Evolutionary conservation across 2,329 filamentous ascomycete species (phyloP).

Genomic region (Pseudogymnoascus verrucosus): DNA sequence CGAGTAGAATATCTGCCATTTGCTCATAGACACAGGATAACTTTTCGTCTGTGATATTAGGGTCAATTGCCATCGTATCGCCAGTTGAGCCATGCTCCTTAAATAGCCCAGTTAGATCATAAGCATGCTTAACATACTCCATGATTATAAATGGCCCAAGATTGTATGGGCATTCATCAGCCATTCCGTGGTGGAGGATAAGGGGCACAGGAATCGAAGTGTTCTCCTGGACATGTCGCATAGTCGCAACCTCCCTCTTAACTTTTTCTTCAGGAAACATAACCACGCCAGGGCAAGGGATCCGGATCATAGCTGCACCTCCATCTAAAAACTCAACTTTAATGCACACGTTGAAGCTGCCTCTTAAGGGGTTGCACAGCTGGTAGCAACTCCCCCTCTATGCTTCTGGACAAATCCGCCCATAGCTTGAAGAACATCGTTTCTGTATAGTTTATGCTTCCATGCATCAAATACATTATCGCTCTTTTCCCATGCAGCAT

Average conservation of each 20-base stretch:
- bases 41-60: conserved; percentile 11
- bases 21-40: conserved; percentile 14
- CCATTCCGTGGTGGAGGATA: conserved; percentile 18
- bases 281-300: conserved; percentile 10
- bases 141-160: conserved; percentile 32
- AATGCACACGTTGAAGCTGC: background rate
- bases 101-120: conserved; percentile 20
- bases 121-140: conserved; percentile 25
- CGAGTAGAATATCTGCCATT: conserved; percentile 14
- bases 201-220: conserved; percentile 22
- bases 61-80: conserved; percentile 18
- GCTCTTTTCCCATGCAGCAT: background rate
- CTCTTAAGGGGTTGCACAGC: background rate
- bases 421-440: background rate
- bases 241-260: conserved; percentile 23
- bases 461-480: background rate
- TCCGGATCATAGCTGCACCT: conserved; percentile 11
- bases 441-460: background rate
- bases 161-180: conserved; percentile 13
- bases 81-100: conserved; percentile 9
- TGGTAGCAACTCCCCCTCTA: background rate
- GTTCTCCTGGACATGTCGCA: conserved; percentile 17
- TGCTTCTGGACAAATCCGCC: background rate
- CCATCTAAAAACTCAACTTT: background rate
- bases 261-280: conserved; percentile 20